These are phyloP conservation scores for Bassia scoparia DNA, from an alignment of 148 eudicot genomes.

Conservation along the genomic window DNA sequence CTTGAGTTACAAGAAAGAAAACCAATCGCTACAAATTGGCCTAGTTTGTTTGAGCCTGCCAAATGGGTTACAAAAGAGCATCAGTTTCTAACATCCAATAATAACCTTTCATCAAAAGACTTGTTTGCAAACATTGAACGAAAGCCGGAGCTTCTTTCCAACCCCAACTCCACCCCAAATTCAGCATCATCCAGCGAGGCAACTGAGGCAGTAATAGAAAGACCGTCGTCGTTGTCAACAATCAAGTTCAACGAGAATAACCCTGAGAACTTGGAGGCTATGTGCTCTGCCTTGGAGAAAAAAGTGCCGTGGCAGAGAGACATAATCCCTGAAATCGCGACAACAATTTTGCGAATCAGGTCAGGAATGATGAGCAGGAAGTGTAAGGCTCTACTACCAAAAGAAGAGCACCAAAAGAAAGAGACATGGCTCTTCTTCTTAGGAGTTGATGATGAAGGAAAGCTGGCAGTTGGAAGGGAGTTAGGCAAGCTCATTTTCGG, in stretches of 20 bases:
- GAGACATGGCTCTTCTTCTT: constrained; percentile 60
- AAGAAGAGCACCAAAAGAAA: constrained; percentile 23
- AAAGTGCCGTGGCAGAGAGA: constrained; percentile 74
- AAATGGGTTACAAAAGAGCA: constrained; percentile 39
- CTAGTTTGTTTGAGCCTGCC: constrained; percentile 37
- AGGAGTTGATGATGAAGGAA: constrained; percentile 51
- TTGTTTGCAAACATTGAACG: constrained; percentile 18
- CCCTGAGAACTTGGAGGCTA: constrained; percentile 36
- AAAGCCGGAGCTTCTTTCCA: constrained; percentile 72
- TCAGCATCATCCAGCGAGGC: constrained; percentile 83
- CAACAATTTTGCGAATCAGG: constrained; percentile 45
- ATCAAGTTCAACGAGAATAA: constrained; percentile 43
- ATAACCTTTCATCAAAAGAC: constrained; percentile 10
- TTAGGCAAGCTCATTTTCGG: constrained; percentile 54
- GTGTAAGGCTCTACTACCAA: not conserved
- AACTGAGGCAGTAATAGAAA: constrained; percentile 33
- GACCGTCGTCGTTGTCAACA: not conserved
- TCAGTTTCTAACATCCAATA: constrained; percentile 32
- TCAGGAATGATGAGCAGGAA: constrained; percentile 30
- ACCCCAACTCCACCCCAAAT: constrained; percentile 83
- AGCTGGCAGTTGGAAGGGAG: constrained; percentile 42
- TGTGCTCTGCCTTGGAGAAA: constrained; percentile 52
- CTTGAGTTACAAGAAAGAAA: constrained; percentile 27
- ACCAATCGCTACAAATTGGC: constrained; percentile 33
- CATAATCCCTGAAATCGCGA: constrained; percentile 45